phyloP scores from a whole-genome alignment of 2,329 filamentous ascomycete genomes.

The Trichoderma asperellum region DNA sequence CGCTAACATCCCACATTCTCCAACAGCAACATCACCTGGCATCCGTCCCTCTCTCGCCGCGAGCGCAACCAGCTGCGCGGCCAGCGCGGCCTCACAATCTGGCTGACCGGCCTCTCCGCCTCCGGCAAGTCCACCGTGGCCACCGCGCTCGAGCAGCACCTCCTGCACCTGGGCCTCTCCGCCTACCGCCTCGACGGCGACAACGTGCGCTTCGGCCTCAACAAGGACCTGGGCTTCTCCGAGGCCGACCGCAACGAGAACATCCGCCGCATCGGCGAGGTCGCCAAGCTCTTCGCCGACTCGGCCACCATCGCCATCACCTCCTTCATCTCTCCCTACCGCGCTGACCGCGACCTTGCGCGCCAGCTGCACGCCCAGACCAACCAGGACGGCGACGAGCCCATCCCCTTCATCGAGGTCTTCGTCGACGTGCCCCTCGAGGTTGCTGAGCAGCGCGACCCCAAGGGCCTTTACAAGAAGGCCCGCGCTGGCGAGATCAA shows the following conservation, averaged over 20 bases:
- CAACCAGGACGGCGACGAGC: conserved; percentile 59
- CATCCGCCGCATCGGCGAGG: conserved; percentile 94
- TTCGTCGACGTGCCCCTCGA: conserved; percentile 89
- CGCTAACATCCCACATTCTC: conserved; percentile 26
- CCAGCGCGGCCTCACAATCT: conserved; percentile 92
- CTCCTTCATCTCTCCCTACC: conserved; percentile 96
- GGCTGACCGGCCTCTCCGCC: conserved; percentile 95
- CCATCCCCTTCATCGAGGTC: conserved; percentile 90
- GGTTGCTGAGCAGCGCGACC: conserved; percentile 91
- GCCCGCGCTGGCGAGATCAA: conserved; percentile 91
- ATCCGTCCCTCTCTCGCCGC: conserved; percentile 75
- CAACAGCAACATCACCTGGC: conserved; percentile 86
- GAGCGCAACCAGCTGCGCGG: conserved; percentile 76
- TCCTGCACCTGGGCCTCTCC: conserved; percentile 79
- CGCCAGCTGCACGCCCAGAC: conserved; percentile 73
- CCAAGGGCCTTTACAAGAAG: conserved; percentile 98
- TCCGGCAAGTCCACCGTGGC: conserved; percentile 98
- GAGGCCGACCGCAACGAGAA: conserved; percentile 96
- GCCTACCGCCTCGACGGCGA: conserved; percentile 97
- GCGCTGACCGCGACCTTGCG: conserved; percentile 80
- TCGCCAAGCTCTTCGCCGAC: conserved; percentile 96
- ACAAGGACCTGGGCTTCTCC: conserved; percentile 95
- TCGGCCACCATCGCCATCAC: conserved; percentile 85
- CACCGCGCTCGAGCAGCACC: conserved; percentile 93
- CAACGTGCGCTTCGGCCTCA: conserved; percentile 97